Evolutionary conservation across 2,329 filamentous ascomycete genomes (phyloP).

Genomic region (Aspergillus candidus): DNA sequence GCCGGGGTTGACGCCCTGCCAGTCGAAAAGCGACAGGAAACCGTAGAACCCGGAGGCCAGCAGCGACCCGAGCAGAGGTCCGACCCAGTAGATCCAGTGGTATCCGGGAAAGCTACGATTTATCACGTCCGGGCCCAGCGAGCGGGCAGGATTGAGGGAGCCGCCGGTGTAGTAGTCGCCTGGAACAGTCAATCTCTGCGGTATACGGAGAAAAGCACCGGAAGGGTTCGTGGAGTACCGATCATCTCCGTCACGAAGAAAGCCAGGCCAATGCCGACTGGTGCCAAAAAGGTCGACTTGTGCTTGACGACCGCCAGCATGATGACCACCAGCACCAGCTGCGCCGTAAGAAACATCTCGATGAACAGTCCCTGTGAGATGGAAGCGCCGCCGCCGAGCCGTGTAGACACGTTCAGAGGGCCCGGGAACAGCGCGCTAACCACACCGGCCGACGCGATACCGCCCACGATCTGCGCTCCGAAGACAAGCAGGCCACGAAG

Average conservation of each 20-base stretch:
- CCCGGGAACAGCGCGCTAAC: slow-evolving; percentile 55
- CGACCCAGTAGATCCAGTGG: slow-evolving; percentile 49
- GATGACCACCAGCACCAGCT: slow-evolving; percentile 59
- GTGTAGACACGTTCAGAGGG: slow-evolving; percentile 50
- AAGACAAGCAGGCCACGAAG: slow-evolving; percentile 49
- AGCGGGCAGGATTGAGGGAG: slow-evolving; percentile 45
- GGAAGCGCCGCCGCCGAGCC: slow-evolving; percentile 47
- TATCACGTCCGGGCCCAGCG: slow-evolving; percentile 44
- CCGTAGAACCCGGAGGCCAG: slow-evolving; percentile 46
- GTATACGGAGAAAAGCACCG: too few species aligned
- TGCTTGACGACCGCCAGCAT: slow-evolving; percentile 71
- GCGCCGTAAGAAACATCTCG: slow-evolving; percentile 60
- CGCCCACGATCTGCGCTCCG: slow-evolving; percentile 53
- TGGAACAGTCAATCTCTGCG: slow-evolving; percentile 9
- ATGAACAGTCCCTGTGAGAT: slow-evolving; percentile 58
- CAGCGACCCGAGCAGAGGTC: slow-evolving; percentile 41
- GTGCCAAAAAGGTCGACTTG: slow-evolving; percentile 63
- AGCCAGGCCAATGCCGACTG: slow-evolving; percentile 64
- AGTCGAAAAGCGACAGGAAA: slow-evolving; percentile 42
- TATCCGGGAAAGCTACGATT: slow-evolving; percentile 41
- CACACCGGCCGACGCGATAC: slow-evolving; percentile 55
- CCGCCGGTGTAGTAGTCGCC: slow-evolving; percentile 45
- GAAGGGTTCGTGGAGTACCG: slow-evolving; percentile 24
- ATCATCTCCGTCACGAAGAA: slow-evolving; percentile 58
- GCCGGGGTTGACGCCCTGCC: slow-evolving; percentile 41